Evolutionary conservation across 495 filamentous ascomycete species (phyloP).

Genomic region (Rostrohypoxylon terebratum): DNA sequence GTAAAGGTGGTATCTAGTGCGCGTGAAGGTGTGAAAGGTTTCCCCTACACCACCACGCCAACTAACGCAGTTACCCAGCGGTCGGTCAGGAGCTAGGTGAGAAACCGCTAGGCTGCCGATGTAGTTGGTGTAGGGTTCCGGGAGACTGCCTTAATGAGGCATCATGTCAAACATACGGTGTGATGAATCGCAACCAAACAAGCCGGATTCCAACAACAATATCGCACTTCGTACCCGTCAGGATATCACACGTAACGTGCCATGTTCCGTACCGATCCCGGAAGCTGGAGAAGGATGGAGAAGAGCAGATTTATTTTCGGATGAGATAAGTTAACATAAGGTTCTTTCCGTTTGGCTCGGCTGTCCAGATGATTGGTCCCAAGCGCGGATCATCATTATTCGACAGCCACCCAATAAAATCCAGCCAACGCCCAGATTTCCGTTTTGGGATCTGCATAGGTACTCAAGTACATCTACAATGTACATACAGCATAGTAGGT

Average conservation of each 20-base stretch:
- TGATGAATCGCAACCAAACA: slow-evolving; percentile 6
- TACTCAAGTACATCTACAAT: background rate
- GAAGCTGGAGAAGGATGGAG: background rate
- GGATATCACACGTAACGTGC: background rate
- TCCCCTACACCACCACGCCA: background rate
- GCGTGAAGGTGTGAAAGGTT: background rate
- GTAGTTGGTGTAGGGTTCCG: background rate
- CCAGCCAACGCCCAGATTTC: background rate
- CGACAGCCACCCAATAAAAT: background rate
- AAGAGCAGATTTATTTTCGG: background rate
- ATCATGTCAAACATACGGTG: slow-evolving; percentile 11
- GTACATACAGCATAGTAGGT: no score
- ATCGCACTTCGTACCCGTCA: background rate
- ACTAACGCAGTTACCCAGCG: background rate
- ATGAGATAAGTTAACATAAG: slow-evolving; percentile 2
- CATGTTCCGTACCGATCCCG: background rate
- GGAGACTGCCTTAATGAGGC: background rate
- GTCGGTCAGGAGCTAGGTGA: background rate
- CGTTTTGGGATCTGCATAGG: background rate
- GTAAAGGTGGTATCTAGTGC: background rate
- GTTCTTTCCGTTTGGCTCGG: background rate
- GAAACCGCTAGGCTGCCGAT: background rate
- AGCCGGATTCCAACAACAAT: background rate
- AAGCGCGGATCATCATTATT: background rate
- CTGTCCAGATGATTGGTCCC: background rate